phyloP scores from a whole-genome alignment of 1,284 basidiomycete genomes.

The Tylopilus sp. region DNA sequence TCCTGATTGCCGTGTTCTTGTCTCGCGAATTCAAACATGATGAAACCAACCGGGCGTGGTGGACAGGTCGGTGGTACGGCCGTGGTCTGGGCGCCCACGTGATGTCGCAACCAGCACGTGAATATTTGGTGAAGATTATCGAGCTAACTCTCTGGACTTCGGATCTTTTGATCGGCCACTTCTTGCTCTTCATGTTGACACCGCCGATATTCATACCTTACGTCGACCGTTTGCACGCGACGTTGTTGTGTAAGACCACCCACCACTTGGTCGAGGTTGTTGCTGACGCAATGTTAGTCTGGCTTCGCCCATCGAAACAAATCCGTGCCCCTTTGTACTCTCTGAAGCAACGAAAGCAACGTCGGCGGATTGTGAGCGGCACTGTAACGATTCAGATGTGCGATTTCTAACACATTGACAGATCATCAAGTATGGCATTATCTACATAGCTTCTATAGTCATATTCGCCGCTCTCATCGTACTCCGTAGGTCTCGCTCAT shows the following conservation, averaged over 20 bases:
- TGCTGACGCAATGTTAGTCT: conserved; percentile 48
- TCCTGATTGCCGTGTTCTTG: conserved; percentile 86
- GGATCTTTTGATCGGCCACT: conserved; percentile 63
- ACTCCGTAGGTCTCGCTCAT: conserved; percentile 54
- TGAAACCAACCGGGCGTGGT: conserved; percentile 95
- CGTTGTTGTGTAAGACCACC: conserved; percentile 57
- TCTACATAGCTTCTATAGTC: conserved; percentile 71
- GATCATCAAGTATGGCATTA: conserved; percentile 72
- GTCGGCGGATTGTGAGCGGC: conserved; percentile 74
- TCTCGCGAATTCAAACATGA: conserved; percentile 97
- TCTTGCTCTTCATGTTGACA: conserved; percentile 72
- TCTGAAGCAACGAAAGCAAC: conserved; percentile 79
- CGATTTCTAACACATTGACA: conserved; percentile 25
- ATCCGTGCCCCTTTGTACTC: conserved; percentile 93
- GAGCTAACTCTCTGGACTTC: conserved; percentile 78
- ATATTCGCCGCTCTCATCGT: conserved; percentile 74
- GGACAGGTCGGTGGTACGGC: conserved; percentile 96
- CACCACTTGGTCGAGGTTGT: conserved; percentile 12
- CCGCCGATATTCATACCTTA: conserved; percentile 70
- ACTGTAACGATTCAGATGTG: not conserved
- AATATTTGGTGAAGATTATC: conserved; percentile 84
- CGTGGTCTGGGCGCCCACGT: conserved; percentile 83
- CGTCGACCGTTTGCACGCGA: conserved; percentile 71
- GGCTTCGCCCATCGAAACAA: conserved; percentile 82
- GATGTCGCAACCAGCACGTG: conserved; percentile 84